A percentile compares a stretch with the other conserved stretches of the same genome.
phyloP scores from a whole-genome alignment of 108 stramenopile genomes.

The Conticribra weissflogii region DNA sequence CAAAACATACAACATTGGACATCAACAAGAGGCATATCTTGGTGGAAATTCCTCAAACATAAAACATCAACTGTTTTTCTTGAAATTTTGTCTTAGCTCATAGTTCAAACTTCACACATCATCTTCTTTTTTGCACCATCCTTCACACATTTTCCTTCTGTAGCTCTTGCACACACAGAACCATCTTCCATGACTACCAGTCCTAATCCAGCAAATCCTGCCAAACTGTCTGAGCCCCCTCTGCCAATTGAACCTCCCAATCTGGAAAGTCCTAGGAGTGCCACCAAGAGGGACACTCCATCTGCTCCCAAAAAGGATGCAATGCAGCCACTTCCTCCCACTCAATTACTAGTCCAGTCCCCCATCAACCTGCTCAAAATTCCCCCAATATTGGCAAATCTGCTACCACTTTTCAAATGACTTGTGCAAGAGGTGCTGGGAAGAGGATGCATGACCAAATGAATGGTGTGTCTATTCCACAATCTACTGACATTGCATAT shows the following conservation, averaged over 20 bases:
- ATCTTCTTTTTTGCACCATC: no score
- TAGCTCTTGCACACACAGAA: no score
- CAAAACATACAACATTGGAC: no score
- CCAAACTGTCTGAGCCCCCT: background rate
- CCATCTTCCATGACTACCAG: background rate
- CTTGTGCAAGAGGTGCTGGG: background rate
- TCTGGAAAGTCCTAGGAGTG: constrained; percentile 23
- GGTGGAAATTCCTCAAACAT: no score
- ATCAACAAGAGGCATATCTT: no score
- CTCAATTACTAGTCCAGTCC: background rate
- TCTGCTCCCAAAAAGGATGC: constrained; percentile 31
- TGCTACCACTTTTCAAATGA: background rate
- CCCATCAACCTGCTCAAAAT: background rate
- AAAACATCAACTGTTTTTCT: no score
- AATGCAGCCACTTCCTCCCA: constrained; percentile 1
- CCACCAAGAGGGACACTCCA: constrained; percentile 27
- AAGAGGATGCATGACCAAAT: constrained; percentile 71
- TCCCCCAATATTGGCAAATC: background rate
- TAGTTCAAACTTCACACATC: no score
- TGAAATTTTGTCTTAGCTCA: no score
- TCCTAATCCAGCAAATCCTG: background rate
- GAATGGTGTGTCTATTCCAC: constrained; percentile 85
- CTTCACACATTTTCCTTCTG: no score
- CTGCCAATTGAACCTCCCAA: background rate
- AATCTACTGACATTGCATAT: constrained; percentile 78